Base-by-base conservation (phyloP, 768 basidiomycete species). In the Dacryopinax primogenitus region DNA sequence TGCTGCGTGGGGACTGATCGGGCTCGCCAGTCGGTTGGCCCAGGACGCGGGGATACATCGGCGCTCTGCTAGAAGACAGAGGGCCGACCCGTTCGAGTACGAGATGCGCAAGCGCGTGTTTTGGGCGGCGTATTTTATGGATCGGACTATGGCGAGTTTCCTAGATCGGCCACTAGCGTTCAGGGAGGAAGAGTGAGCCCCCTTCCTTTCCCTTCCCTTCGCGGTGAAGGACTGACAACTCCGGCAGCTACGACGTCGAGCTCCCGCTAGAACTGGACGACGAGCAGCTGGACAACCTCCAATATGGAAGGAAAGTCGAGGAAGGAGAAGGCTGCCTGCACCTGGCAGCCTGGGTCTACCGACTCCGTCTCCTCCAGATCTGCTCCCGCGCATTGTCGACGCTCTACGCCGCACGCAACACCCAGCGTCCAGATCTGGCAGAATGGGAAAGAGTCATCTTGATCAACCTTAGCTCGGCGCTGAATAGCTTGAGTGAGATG, bases 91-190 rank as follows among this genome's bases (percentile, higher is more conserved):
- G 0, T 64, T 76, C 7, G 86, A 90, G 68, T 80, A 85, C 64
- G 88, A 92, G 71, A 77, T 87, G 28, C 88, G 86, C 83, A 88
- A 87, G 71, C 82, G 90, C 30, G 84, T 84, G 0, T 89, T 90
- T 71, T 90, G 87, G 87, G 51, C 51, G 26, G 23, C 30, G 51
- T 58, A 58, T 30, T 58, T 58, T 58, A 58, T 58, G 51, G 51
- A 58, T 30, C 11, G 51, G 13, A 58, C 51, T 6, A 58, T 58
- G 51, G 51, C 51, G 51, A 58, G 51, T 21, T 58, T 58, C 51
- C 51, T 58, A 9, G 51, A 58, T 21, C 51, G 51, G 13, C 51
- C 51, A 30, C 51, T 58, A 3, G 51, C 51, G 4, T 58, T 15
- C 26, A 23, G 51, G 13, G 51, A 58, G 30, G 51, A 58, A 21